These are phyloP conservation scores for Quercus mongolica DNA, from an alignment of 306 rosid species.

Conservation along the genomic window DNA sequence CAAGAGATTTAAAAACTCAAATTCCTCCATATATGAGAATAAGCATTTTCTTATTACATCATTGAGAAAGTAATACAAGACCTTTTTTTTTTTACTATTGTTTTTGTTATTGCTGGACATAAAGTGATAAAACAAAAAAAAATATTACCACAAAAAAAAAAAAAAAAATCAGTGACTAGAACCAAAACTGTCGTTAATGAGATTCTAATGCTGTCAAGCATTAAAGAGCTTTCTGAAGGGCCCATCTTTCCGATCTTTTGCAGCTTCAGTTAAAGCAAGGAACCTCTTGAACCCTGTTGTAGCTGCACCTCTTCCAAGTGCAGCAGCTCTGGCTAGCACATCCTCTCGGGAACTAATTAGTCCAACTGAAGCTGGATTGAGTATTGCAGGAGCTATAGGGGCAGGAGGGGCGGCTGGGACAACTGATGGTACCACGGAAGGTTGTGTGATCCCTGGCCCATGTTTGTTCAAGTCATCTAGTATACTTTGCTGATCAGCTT, in stretches of 20 bases:
- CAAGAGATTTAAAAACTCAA: too few relatives aligned
- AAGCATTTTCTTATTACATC: too few relatives aligned
- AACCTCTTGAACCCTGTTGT: slow-evolving; percentile 96
- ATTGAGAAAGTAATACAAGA: too few relatives aligned
- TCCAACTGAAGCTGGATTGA: slow-evolving; percentile 52
- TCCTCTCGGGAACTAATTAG: slow-evolving; percentile 72
- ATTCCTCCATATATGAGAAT: too few relatives aligned
- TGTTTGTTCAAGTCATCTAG: slow-evolving; percentile 92
- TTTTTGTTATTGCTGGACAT: too few relatives aligned
- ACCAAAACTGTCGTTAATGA: background rate
- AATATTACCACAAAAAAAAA: too few relatives aligned
- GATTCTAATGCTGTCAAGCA: slow-evolving; percentile 32
- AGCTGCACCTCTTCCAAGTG: slow-evolving; percentile 99
- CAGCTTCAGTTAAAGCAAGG: slow-evolving; percentile 98
- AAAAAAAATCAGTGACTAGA: background rate
- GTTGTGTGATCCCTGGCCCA: slow-evolving; percentile 80
- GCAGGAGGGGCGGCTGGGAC: slow-evolving; percentile 37
- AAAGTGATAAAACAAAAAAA: too few relatives aligned
- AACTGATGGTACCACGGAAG: slow-evolving; percentile 48
- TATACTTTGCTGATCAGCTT: slow-evolving; percentile 83
- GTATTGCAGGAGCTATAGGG: slow-evolving; percentile 45
- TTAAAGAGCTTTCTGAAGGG: slow-evolving; percentile 95
- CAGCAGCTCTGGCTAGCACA: slow-evolving; percentile 93
- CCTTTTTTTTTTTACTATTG: too few relatives aligned
- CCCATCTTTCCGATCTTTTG: slow-evolving; percentile 92